Percentiles rank a stretch among this genome's conserved stretches.
These are phyloP conservation scores for Dactylellina sp. DNA, from an alignment of 2,329 filamentous ascomycete species.

Conservation along the genomic window DNA sequence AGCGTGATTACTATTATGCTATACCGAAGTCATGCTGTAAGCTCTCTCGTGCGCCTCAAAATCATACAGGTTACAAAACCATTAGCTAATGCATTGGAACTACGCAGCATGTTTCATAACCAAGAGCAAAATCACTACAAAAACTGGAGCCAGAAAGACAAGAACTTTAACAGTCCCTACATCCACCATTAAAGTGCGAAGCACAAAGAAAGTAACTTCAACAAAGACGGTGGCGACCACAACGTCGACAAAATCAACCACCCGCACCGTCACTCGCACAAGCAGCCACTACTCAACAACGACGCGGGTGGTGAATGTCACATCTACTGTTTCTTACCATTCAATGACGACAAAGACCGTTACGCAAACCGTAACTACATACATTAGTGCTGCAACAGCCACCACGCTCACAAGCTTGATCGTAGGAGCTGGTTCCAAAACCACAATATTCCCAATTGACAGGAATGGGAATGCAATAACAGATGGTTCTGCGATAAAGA, in stretches of 20 bases:
- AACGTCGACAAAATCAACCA: constrained; percentile 8
- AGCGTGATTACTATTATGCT: neutral
- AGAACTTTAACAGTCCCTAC: constrained; percentile 5
- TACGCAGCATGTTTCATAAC: constrained; percentile 12
- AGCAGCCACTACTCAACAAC: constrained; percentile 1
- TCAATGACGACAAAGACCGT: constrained; percentile 14
- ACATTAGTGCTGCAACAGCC: too few species aligned
- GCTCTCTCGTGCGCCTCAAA: too few species aligned
- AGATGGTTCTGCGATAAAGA: too few species aligned
- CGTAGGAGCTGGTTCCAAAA: too few species aligned
- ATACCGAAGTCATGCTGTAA: constrained; percentile 6
- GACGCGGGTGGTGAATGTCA: neutral
- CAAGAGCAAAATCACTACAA: constrained; percentile 14
- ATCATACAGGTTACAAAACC: neutral
- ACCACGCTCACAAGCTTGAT: too few species aligned
- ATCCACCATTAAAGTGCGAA: neutral
- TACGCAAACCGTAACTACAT: neutral
- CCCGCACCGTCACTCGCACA: constrained; percentile 1
- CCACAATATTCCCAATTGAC: too few species aligned
- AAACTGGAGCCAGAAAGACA: constrained; percentile 5
- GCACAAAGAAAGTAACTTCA: constrained; percentile 2
- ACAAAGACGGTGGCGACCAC: constrained; percentile 7
- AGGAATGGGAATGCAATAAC: too few species aligned
- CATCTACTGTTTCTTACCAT: neutral
- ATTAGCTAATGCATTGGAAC: neutral